These are phyloP conservation scores for Plantago ovata DNA, from an alignment of 257 asterid species.

Conservation along the genomic window DNA sequence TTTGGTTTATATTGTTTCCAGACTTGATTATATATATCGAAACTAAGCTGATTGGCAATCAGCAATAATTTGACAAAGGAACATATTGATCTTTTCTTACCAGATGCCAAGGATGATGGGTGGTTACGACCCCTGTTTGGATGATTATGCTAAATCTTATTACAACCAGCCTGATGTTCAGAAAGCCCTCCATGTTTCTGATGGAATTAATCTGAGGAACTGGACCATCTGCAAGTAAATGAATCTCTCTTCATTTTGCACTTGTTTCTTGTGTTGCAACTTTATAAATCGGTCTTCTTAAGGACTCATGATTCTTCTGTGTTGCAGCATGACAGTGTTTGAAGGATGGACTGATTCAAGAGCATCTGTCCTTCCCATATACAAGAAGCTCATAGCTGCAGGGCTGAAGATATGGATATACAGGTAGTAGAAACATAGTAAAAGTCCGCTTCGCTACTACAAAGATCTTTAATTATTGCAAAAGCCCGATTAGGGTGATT, in stretches of 20 bases:
- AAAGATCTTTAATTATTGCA: no score
- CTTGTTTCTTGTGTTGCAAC: background rate
- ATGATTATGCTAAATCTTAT: slow-evolving; percentile 59
- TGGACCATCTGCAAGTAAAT: slow-evolving; percentile 93
- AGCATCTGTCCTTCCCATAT: slow-evolving; percentile 74
- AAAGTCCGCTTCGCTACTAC: no score
- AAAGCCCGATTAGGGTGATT: no score
- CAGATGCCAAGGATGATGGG: slow-evolving; percentile 81
- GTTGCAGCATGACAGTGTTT: slow-evolving; percentile 68
- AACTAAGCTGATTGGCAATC: background rate
- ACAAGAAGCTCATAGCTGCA: slow-evolving; percentile 70
- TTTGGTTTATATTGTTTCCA: background rate
- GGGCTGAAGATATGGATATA: slow-evolving; percentile 83
- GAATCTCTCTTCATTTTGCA: background rate
- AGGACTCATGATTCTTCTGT: background rate
- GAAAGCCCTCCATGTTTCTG: slow-evolving; percentile 72
- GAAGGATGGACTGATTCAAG: slow-evolving; percentile 49
- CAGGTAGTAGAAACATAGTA: slow-evolving; percentile 54
- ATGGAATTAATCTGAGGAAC: slow-evolving; percentile 45
- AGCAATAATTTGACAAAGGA: background rate
- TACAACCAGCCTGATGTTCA: slow-evolving; percentile 75
- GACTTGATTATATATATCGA: background rate
- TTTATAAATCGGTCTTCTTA: background rate
- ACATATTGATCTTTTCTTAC: background rate
- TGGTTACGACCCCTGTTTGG: slow-evolving; percentile 89